Percentiles rank a stretch among this genome's conserved stretches.
phyloP scores from a whole-genome alignment of 129 eudicot species.

The Glebionis coronaria region DNA sequence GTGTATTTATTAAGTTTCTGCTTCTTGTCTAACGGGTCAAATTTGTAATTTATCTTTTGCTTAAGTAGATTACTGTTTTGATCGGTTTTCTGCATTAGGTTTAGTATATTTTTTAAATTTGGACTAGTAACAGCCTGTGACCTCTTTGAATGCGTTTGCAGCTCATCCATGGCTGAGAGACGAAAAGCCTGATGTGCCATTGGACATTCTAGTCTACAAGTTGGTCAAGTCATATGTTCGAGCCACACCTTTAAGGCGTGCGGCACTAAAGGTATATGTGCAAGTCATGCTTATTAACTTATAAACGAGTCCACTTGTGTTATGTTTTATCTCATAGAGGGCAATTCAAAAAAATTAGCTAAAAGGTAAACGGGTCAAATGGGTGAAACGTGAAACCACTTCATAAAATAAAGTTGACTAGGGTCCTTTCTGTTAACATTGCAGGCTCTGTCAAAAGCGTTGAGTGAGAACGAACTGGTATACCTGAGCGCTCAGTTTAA shows the following conservation, averaged over 20 bases:
- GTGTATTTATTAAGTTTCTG: neutral
- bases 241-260: constrained; percentile 80
- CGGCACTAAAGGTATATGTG: constrained; percentile 69
- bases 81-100: no score
- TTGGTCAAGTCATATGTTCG: constrained; percentile 80
- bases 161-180: constrained; percentile 94
- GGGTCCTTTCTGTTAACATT: neutral
- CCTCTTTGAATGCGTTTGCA: constrained; percentile 29
- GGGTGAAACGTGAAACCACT: no score
- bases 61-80: no score
- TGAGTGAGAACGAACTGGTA: constrained; percentile 65
- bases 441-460: constrained; percentile 96
- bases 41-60: no score
- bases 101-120: neutral
- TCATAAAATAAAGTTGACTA: no score
- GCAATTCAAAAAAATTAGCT: no score
- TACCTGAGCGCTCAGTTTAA: constrained; percentile 77
- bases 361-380: no score
- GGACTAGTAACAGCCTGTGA: neutral
- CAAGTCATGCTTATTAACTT: neutral
- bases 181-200: constrained; percentile 52
- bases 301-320: no score
- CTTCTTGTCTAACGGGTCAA: no score
- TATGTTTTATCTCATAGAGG: no score
- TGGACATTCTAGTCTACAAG: constrained; percentile 68